Conservation (phyloP, 257 asterid genomes). For the Hygrophila difformis region DNA sequence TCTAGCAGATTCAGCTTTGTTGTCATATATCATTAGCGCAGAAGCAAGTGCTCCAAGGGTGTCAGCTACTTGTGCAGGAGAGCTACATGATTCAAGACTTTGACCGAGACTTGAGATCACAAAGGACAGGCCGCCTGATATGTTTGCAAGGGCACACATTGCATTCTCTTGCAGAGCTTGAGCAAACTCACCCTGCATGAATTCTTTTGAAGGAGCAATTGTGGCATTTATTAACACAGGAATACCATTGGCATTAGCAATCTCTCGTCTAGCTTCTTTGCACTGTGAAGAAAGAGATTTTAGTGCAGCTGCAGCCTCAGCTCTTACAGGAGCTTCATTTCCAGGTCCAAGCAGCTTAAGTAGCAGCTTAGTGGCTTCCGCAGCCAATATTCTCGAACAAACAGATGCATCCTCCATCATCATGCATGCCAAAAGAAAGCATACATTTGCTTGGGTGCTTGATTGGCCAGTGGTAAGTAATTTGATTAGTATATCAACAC, state of each 20-base stretch:
- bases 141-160: conserved; percentile 98
- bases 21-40: conserved; percentile 93
- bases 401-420: conserved; percentile 94
- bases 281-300: conserved; percentile 93
- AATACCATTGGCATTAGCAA: conserved; percentile 80
- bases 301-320: conserved; percentile 95
- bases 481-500: conserved; percentile 83
- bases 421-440: conserved; percentile 94
- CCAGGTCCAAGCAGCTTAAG: conserved; percentile 84
- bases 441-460: conserved; percentile 89
- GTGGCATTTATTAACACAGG: conserved; percentile 94
- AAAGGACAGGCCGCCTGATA: conserved; percentile 91
- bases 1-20: conserved; percentile 68
- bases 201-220: conserved; percentile 98
- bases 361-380: conserved; percentile 75
- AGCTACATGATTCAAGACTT: conserved; percentile 90
- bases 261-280: conserved; percentile 82
- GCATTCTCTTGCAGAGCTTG: conserved; percentile 99
- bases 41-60: conserved; percentile 98
- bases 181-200: conserved; percentile 98
- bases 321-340: conserved; percentile 90
- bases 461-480: conserved; percentile 76
- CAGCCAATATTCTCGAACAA: conserved; percentile 66
- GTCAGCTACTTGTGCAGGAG: conserved; percentile 95
- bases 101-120: conserved; percentile 97